Base-by-base conservation (phyloP, 2,329 filamentous ascomycete species). In the Capronia epimyces region DNA sequence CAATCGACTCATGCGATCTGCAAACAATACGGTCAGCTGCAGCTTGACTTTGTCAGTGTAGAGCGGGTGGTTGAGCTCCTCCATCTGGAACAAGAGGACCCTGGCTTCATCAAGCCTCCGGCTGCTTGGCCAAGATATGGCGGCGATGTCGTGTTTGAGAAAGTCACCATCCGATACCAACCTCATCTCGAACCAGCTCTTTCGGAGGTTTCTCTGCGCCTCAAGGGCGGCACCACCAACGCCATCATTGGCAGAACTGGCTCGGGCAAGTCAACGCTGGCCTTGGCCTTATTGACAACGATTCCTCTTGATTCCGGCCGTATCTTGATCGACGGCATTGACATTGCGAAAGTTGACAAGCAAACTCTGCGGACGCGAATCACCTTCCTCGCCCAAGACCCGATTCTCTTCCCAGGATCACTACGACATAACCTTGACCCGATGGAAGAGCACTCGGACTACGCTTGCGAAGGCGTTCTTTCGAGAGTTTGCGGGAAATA, bases 31-130 rank as follows among this genome's bases (percentile, higher is more conserved):
- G 89, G 89, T 2, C 81, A 87, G 63, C 75, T 95, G 1, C 89
- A 95, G 65, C 89, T 95, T 79, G 86, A 95, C 64, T 95, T 95
- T 59, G 89, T 95, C 0, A 90, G 86, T 0, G 87, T 95, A 0
- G 89, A 95, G 68, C 81, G 89, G 34, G 84, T 95, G 0, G 82
- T 93, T 8, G 87, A 93, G 66, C 76, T 95, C 0, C 75, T 93
- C 1, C 80, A 87, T 52, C 77, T 95, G 0, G 86, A 90, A 13
- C 81, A 87, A 64, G 89, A 95, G 65, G 72, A 81, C 0, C 75
- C 72, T 0, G 89, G 88, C 1, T 75, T 78, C 1, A 67, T 87
- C 2, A 69, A 79, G 1, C 88, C 88, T 0, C 86, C 87, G 0
- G 81, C 84, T 0, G 79, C 79, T 43, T 95, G 89, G 89, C 89